phyloP scores from a whole-genome alignment of 164 flowering plant species.

The Chimonanthus praecox region DNA sequence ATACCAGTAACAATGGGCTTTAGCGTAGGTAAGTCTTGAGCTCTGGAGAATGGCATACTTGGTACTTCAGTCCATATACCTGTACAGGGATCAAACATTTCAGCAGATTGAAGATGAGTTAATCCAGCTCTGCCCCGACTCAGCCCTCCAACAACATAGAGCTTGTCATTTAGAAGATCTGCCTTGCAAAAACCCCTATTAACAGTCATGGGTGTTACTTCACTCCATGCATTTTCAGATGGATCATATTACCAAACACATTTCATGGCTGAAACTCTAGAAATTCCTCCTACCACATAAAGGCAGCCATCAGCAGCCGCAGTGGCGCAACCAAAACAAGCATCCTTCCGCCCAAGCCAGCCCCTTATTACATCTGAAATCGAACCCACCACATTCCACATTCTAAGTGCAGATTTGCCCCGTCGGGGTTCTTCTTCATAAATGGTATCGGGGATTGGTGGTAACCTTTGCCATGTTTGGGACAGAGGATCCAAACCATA shows the following conservation, averaged over 20 bases:
- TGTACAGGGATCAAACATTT: constrained; percentile 69
- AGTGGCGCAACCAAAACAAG: constrained; percentile 72
- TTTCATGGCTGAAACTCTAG: constrained; percentile 53
- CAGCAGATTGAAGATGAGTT: constrained; percentile 81
- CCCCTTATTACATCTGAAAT: constrained; percentile 56
- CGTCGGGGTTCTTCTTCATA: constrained; percentile 40
- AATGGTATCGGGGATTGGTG: constrained; percentile 54
- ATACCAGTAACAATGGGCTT: constrained; percentile 94
- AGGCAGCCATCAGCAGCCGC: constrained; percentile 76
- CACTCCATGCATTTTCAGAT: constrained; percentile 55
- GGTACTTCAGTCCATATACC: constrained; percentile 72
- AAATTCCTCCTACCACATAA: constrained; percentile 86
- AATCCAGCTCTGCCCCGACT: constrained; percentile 61
- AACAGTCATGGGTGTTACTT: constrained; percentile 35
- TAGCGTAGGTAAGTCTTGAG: constrained; percentile 68
- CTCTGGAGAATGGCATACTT: constrained; percentile 83
- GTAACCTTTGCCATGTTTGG: constrained; percentile 65
- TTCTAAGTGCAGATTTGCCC: constrained; percentile 32
- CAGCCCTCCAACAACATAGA: constrained; percentile 72
- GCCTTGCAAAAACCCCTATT: constrained; percentile 39
- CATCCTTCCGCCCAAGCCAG: constrained; percentile 66
- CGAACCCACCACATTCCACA: constrained; percentile 46
- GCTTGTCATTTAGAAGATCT: constrained; percentile 27
- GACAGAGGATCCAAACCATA: constrained; percentile 66
- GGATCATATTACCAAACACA: constrained; percentile 79